Evolutionary conservation across 2,329 filamentous ascomycete species (phyloP).

Genomic region (Aspergillus sp.): DNA sequence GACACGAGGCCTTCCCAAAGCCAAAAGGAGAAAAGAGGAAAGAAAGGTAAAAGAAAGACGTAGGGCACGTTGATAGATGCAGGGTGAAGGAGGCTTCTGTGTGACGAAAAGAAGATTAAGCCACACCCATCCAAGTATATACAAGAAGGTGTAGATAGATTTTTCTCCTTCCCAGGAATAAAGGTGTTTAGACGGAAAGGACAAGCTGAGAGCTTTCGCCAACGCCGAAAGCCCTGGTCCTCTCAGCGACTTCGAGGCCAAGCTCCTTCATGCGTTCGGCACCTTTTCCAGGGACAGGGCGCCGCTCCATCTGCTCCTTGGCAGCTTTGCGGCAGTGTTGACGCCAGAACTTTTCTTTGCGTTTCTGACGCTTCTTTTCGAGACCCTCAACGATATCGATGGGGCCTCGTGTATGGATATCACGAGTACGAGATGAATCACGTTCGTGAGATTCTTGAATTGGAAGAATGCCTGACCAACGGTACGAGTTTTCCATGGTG

Average conservation of each 20-base stretch:
- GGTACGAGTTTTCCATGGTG: constrained; percentile 38
- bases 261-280: constrained; percentile 93
- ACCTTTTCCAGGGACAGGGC: constrained; percentile 78
- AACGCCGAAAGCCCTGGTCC: constrained; percentile 69
- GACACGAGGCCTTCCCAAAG: constrained; percentile 25
- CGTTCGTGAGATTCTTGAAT: constrained; percentile 42
- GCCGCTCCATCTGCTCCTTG: constrained; percentile 66
- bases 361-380: constrained; percentile 89
- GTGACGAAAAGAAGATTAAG: constrained; percentile 21
- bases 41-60: constrained; percentile 27
- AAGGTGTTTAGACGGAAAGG: constrained; percentile 64
- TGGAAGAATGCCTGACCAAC: constrained; percentile 38
- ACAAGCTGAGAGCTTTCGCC: constrained; percentile 64
- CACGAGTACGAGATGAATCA: constrained; percentile 43
- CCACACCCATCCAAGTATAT: constrained; percentile 31
- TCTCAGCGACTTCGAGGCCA: constrained; percentile 85
- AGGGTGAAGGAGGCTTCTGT: constrained; percentile 31
- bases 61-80: constrained; percentile 31
- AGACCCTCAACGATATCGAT: constrained; percentile 97
- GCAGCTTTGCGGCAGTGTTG: constrained; percentile 85
- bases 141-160: constrained; percentile 28
- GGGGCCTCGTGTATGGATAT: constrained; percentile 80
- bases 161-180: constrained; percentile 19
- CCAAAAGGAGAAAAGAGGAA: constrained; percentile 14
- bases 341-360: constrained; percentile 88